phyloP scores from a whole-genome alignment of 495 filamentous ascomycete genomes.

The Pyronema omphalodes region DNA sequence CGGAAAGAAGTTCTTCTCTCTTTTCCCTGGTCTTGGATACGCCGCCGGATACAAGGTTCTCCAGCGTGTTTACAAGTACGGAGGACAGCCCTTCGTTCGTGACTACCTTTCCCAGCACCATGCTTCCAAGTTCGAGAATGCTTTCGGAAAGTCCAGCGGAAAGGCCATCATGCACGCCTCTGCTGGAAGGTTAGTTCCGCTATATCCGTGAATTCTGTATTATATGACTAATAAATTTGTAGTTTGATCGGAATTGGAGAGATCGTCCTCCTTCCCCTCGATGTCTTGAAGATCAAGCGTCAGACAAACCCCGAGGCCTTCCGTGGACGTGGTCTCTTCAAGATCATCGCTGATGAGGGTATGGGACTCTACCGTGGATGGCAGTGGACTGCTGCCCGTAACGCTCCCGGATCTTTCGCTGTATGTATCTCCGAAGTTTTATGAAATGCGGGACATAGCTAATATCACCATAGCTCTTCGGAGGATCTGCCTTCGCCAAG shows the following conservation, averaged over 20 bases:
- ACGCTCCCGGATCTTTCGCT: conserved; percentile 91
- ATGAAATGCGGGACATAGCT: conserved; percentile 10
- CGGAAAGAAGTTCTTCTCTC: conserved; percentile 69
- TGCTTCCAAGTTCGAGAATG: conserved; percentile 59
- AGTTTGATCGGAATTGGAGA: conserved; percentile 94
- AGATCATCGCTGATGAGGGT: conserved; percentile 82
- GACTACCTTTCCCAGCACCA: conserved; percentile 77
- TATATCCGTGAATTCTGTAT: conserved; percentile 6
- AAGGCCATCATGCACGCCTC: conserved; percentile 97
- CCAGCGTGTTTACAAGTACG: conserved; percentile 97
- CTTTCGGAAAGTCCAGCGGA: conserved; percentile 89
- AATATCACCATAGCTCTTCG: conserved; percentile 56
- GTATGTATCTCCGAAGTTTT: conserved; percentile 34
- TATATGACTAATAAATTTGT: background rate
- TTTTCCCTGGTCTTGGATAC: conserved; percentile 94
- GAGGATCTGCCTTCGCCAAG: conserved; percentile 94
- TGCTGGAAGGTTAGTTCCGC: conserved; percentile 54
- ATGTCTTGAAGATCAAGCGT: conserved; percentile 98
- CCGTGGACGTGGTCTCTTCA: conserved; percentile 75
- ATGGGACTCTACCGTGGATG: conserved; percentile 91
- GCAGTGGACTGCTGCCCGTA: conserved; percentile 93
- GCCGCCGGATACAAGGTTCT: conserved; percentile 96
- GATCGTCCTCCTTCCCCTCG: conserved; percentile 82
- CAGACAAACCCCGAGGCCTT: conserved; percentile 99
- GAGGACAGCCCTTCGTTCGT: conserved; percentile 85